These are phyloP conservation scores for Bolboschoenoplectus hybrid DNA, from an alignment of 202 grass and related monocot genomes.

Conservation along the genomic window DNA sequence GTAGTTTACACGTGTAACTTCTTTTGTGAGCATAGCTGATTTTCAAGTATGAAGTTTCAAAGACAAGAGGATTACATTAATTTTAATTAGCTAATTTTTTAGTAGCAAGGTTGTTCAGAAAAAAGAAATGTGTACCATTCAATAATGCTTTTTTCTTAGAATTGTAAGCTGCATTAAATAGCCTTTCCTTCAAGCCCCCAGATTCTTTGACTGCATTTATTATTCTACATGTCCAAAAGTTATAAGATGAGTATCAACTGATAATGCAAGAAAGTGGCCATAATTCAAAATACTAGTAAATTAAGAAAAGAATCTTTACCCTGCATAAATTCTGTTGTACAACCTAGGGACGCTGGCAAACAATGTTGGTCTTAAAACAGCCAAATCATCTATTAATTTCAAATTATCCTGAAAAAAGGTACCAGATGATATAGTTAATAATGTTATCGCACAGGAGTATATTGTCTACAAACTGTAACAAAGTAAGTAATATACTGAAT, in stretches of 20 bases:
- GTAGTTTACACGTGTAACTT: not conserved
- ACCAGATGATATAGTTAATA: conserved; percentile 31
- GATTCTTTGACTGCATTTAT: conserved; percentile 89
- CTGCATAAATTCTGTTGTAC: conserved; percentile 90
- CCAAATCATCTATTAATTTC: conserved; percentile 95
- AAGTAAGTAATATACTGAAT: not conserved
- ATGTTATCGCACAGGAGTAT: not conserved
- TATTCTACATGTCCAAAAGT: conserved; percentile 53
- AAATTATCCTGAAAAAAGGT: conserved; percentile 76
- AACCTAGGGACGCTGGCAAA: conserved; percentile 88
- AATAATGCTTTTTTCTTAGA: conserved; percentile 70
- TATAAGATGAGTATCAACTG: conserved; percentile 14
- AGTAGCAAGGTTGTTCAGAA: not conserved
- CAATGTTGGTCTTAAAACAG: conserved; percentile 82
- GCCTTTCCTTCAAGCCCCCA: conserved; percentile 73
- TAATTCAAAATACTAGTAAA: conserved; percentile 32
- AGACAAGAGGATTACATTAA: not conserved
- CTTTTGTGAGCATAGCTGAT: not conserved
- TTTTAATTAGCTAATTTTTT: conserved; percentile 5
- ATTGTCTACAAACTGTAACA: conserved; percentile 27
- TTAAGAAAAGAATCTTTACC: conserved; percentile 53
- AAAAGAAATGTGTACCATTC: conserved; percentile 54
- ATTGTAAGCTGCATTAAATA: conserved; percentile 76
- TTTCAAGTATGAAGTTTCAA: conserved; percentile 1
- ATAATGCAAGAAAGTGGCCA: conserved; percentile 1